These are phyloP conservation scores for Oenanthe sinensis DNA, from an alignment of 129 eudicot genomes.

Conservation along the genomic window DNA sequence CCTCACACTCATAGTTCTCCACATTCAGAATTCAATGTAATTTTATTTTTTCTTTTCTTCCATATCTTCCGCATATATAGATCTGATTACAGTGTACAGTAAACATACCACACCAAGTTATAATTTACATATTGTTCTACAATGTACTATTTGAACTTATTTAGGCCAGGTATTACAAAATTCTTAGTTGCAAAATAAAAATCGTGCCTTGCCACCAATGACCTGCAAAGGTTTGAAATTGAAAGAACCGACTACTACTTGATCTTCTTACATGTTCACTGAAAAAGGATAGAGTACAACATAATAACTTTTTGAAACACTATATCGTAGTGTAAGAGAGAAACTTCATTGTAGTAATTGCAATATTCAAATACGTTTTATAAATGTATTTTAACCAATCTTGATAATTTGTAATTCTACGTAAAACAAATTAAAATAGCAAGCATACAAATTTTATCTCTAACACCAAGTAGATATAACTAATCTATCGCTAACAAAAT, in stretches of 20 bases:
- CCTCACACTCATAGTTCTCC: not conserved
- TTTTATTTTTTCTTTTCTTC: not conserved
- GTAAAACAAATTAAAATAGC: not conserved
- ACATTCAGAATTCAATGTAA: not conserved
- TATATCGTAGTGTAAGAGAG: too few species aligned
- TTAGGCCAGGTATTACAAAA: not conserved
- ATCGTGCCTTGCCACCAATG: not conserved
- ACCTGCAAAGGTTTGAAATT: not conserved
- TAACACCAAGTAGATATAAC: not conserved
- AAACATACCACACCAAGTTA: not conserved
- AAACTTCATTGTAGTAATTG: not conserved
- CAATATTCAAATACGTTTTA: not conserved
- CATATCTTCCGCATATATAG: too few species aligned
- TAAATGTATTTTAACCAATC: not conserved
- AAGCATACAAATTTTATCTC: not conserved
- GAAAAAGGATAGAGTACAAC: not conserved
- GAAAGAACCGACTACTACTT: not conserved
- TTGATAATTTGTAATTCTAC: too few species aligned
- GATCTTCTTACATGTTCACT: not conserved
- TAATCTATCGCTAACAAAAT: not conserved
- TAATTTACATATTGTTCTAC: not conserved
- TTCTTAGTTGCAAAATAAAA: too few species aligned
- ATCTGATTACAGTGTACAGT: too few species aligned
- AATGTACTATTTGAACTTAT: too few species aligned
- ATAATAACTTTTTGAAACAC: not conserved